Conservation (phyloP, 2,329 filamentous ascomycete genomes). For the Xylariaceae sp. region DNA sequence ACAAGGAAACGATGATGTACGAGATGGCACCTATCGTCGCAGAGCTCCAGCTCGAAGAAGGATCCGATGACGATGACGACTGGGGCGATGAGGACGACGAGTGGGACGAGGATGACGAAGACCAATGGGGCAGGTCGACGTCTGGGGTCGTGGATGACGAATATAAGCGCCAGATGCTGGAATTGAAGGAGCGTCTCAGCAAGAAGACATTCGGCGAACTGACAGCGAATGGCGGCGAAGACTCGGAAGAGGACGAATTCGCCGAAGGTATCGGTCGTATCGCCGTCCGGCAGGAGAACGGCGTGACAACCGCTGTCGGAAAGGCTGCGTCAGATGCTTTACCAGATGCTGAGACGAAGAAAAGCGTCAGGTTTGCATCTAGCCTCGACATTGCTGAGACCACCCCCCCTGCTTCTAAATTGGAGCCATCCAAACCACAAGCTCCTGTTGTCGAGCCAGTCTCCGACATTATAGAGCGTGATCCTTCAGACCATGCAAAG, state of each 20-base stretch:
- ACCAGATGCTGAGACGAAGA: constrained; percentile 18
- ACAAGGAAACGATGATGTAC: constrained; percentile 51
- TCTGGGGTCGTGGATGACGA: constrained; percentile 62
- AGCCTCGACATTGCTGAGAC: constrained; percentile 27
- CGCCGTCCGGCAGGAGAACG: constrained; percentile 31
- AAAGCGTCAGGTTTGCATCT: constrained; percentile 28
- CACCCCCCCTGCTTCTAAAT: constrained; percentile 24
- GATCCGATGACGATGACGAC: constrained; percentile 50
- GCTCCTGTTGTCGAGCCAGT: constrained; percentile 40
- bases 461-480: constrained; percentile 48
- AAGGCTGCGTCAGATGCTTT: constrained; percentile 1
- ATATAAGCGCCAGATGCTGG: constrained; percentile 77
- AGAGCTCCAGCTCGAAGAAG: constrained; percentile 78
- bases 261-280: constrained; percentile 35
- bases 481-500: constrained; percentile 10
- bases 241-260: constrained; percentile 31
- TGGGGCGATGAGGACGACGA: constrained; percentile 47
- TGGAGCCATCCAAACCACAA: constrained; percentile 9
- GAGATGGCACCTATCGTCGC: constrained; percentile 91
- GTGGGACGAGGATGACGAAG: constrained; percentile 54
- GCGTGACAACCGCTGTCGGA: constrained; percentile 21
- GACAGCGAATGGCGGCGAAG: constrained; percentile 36
- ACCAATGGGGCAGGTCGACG: constrained; percentile 70
- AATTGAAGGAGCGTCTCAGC: constrained; percentile 67
- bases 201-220: constrained; percentile 32